phyloP scores from a whole-genome alignment of 371 early-diverging fungal genomes.

The Fennellomyces sp. region DNA sequence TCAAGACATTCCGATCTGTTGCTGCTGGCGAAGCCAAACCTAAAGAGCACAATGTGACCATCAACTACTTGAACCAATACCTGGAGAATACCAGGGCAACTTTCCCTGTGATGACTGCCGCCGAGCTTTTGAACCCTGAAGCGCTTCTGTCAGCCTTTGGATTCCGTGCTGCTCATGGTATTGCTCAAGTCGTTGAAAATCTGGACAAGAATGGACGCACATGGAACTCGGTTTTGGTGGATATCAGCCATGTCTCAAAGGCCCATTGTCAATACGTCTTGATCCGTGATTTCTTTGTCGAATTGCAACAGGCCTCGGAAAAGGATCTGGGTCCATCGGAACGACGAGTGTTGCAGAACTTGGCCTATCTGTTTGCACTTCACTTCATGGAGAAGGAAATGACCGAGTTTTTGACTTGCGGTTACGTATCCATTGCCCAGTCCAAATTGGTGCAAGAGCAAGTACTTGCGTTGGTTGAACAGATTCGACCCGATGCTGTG shows the following conservation, averaged over 20 bases:
- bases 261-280: constrained; percentile 72
- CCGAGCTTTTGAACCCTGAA: constrained; percentile 63
- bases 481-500: constrained; percentile 72
- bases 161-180: constrained; percentile 67
- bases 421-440: constrained; percentile 53
- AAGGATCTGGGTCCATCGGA: constrained; percentile 25
- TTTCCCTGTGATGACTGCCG: constrained; percentile 44
- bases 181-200: constrained; percentile 54
- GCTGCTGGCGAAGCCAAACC: constrained; percentile 54
- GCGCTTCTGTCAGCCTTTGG: constrained; percentile 67
- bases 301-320: constrained; percentile 45
- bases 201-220: constrained; percentile 58
- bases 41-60: constrained; percentile 54
- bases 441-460: constrained; percentile 46
- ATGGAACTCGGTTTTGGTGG: constrained; percentile 73
- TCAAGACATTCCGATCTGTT: constrained; percentile 59
- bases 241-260: constrained; percentile 60
- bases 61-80: constrained; percentile 55
- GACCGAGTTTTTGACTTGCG: constrained; percentile 64
- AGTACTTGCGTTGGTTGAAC: constrained; percentile 55
- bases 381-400: constrained; percentile 69
- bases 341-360: constrained; percentile 37
- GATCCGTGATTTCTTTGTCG: constrained; percentile 56
- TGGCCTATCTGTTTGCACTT: constrained; percentile 64
- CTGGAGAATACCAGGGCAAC: constrained; percentile 52